Base-by-base conservation (phyloP, 2,329 filamentous ascomycete genomes). In the Hortaea werneckii region DNA sequence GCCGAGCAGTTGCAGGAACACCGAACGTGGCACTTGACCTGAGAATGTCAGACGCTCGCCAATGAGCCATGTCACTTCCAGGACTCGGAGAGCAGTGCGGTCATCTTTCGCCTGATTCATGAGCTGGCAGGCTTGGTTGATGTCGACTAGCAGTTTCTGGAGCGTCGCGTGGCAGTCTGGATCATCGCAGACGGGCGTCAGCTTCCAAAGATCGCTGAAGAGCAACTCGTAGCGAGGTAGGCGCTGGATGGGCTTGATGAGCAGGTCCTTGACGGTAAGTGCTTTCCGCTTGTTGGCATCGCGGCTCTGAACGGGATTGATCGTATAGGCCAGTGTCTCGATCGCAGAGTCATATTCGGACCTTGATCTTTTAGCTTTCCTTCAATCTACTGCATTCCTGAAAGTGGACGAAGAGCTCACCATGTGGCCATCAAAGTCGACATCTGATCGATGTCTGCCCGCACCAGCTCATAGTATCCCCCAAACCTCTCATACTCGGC, bases 181-280 rank as follows among this genome's bases (percentile, higher is more conserved):
- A 58, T 88, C 94, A 60, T 96, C 90, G 45, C 78, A 81, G 1
- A 87, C 85, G 1, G 87, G 86, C 0, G 89, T 95, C 54, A 83
- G 77, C 58, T 84, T 89, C 49, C 89, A 74, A 6, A 98, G 73
- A 58, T 95, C 87, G 5, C 80, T 76, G 58, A 96, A 89, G 2
- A 96, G 71, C 4, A 98, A 71, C 9, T 87, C 87, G 60, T 96
- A 96, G 67, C 85, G 87, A 70, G 87, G 94, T 20, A 95, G 78
- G 45, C 90, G 78, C 66, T 98, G 90, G 13, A 95, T 89, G 0
- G 90, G 92, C 86, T 96, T 96, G 54, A 95, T 88, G 45, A 96
- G 74, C 5, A 96, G 73, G 65, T 96, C 92, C 41, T 82, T 79
- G 52, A 95, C 78, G 1, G 85, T 88, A 53, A 94, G 69, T 2